A percentile compares a stretch with the other conserved stretches of the same genome.
These are phyloP conservation scores for Euptelea pleiosperma DNA, from an alignment of 164 flowering plant genomes.

Conservation along the genomic window DNA sequence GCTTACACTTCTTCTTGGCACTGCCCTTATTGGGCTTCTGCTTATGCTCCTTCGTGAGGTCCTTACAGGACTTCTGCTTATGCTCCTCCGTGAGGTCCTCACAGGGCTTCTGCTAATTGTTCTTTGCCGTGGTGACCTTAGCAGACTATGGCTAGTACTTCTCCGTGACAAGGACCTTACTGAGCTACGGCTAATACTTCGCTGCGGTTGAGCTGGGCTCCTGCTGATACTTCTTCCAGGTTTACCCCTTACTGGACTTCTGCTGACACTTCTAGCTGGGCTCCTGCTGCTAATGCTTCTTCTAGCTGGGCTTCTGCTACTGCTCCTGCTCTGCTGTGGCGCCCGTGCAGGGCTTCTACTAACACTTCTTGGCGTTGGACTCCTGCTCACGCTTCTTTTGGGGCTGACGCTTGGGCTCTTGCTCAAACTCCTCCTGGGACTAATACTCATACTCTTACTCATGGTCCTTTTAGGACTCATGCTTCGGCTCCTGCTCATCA, in stretches of 20 bases:
- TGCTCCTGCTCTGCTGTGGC: constrained; percentile 33
- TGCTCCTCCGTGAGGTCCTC: constrained; percentile 29
- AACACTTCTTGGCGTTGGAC: constrained; percentile 32
- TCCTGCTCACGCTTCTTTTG: constrained; percentile 44
- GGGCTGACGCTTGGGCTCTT: constrained; percentile 55
- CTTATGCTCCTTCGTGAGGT: constrained; percentile 37
- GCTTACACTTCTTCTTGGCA: constrained; percentile 33
- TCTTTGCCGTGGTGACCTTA: constrained; percentile 26
- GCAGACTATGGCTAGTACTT: constrained; percentile 47
- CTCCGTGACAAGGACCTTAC: constrained; percentile 25
- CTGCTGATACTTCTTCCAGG: constrained; percentile 40
- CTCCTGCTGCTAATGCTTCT: constrained; percentile 47
- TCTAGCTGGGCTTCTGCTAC: constrained; percentile 54
- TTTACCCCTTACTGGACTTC: constrained; percentile 46
- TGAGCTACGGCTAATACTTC: constrained; percentile 40
- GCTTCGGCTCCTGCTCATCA: constrained; percentile 83
- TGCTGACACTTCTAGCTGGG: constrained; percentile 38
- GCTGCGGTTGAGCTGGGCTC: constrained; percentile 34
- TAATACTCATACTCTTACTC: constrained; percentile 83
- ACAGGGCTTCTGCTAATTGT: constrained; percentile 47
- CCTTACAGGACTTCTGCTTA: constrained; percentile 46
- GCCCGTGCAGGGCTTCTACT: constrained; percentile 35
- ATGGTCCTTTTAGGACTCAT: constrained; percentile 61
- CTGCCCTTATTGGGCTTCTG: constrained; percentile 26
- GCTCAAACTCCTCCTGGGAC: constrained; percentile 65